Evolutionary conservation across 495 filamentous ascomycete genomes (phyloP), one percentile per base, ranked within the genome.

Genomic region (Xylaria telfairii): DNA sequence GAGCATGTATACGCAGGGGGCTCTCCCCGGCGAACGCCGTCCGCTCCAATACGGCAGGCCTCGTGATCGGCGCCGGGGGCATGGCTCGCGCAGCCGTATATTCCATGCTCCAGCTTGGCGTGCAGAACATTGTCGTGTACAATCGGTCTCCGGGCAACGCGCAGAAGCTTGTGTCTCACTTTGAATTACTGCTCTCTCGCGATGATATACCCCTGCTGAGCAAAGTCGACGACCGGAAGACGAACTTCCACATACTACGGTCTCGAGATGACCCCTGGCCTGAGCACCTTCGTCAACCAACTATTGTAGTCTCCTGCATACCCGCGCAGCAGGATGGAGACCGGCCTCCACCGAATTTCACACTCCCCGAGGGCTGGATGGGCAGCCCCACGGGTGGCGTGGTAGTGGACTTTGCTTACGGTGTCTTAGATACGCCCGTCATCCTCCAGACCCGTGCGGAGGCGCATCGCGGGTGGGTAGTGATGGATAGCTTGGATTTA

Each of bases 1-100:
- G 76, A 32, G 79, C 81, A 2, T 92, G 90, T 68, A 85, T 93
- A 39, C 87, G 86, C 4, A 88, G 91, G 46, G 91, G 92, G 59
- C 85, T 93, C 32, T 93, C 92, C 0, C 92, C 91, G 1, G 89
- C 90, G 21, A 93, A 94, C 73, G 90, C 90, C 4, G 90, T 93
- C 28, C 87, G 88, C 70, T 83, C 84, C 0, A 87, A 82, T 59
- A 91, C 88, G 7, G 88, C 86, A 0, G 91, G 87, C 0, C 75
- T 94, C 13, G 86, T 94, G 13, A 87, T 93, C 70, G 92, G 92
- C 28, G 91, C 92, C 3, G 92, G 92, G 44, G 91, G 92, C 0
- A 93, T 93, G 90, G 91, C 90, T 13, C 84, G 92, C 54, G 90
- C 92, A 0, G 90, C 92, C 19, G 85, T 92, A 21, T 93, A 93